Conservation (phyloP, 139 green algal genomes). For the Gonium pectorale region DNA sequence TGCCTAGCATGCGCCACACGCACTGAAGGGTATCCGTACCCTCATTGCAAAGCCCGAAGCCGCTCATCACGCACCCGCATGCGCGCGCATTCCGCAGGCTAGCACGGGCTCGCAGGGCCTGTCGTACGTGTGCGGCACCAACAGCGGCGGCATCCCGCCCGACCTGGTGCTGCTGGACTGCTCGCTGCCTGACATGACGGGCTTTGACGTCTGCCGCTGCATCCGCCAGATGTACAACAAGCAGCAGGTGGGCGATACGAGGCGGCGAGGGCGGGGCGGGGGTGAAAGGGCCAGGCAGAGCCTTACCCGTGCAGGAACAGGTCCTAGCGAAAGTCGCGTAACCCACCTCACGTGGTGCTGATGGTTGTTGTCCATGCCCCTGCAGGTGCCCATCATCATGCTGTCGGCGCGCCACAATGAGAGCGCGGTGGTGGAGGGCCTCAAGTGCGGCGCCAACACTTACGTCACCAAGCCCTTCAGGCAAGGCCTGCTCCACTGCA, state of each 20-base stretch:
- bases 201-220: slow-evolving; percentile 52
- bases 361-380: neutral
- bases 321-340: too few species aligned
- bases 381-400: slow-evolving; percentile 63
- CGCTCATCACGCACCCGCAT: neutral
- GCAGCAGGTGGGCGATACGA: slow-evolving; percentile 27
- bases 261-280: too few species aligned
- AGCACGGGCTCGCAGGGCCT: slow-evolving; percentile 49
- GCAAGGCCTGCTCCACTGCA: neutral
- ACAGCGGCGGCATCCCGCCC: slow-evolving; percentile 37
- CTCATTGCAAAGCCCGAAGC: neutral
- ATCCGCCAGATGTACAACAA: slow-evolving; percentile 51
- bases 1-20: too few species aligned
- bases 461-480: slow-evolving; percentile 71
- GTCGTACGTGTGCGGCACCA: slow-evolving; percentile 26
- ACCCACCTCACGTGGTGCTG: too few species aligned
- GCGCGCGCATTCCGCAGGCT: slow-evolving; percentile 5
- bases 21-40: neutral
- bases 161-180: slow-evolving; percentile 64
- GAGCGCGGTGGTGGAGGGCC: slow-evolving; percentile 54
- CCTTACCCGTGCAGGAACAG: too few species aligned
- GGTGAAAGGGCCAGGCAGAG: too few species aligned
- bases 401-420: slow-evolving; percentile 61
- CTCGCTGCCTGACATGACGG: slow-evolving; percentile 56
- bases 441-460: slow-evolving; percentile 64